Percentiles rank a stretch among this genome's conserved stretches.
Conservation (phyloP, 2,329 filamentous ascomycete genomes). For the Cadophora sp. region DNA sequence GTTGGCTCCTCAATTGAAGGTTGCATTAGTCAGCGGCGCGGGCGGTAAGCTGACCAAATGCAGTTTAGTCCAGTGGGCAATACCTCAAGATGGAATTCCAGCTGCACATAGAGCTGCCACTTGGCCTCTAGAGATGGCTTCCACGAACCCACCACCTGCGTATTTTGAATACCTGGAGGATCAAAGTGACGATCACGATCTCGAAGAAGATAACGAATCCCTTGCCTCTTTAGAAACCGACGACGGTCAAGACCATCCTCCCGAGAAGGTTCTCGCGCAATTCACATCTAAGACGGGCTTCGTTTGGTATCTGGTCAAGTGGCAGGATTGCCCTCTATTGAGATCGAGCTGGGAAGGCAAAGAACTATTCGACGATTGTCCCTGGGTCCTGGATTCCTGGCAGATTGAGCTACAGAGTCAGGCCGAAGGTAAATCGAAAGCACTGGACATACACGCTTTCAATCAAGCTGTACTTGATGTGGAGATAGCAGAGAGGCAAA, state of each 20-base stretch:
- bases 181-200: slow-evolving; percentile 37
- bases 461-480: slow-evolving; percentile 37
- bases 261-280: slow-evolving; percentile 44
- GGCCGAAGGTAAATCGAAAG: slow-evolving; percentile 41
- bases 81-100: slow-evolving; percentile 5
- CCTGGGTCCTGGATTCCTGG: slow-evolving; percentile 42
- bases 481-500: slow-evolving; percentile 38
- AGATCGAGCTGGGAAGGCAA: slow-evolving; percentile 44
- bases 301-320: slow-evolving; percentile 46
- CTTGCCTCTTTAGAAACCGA: slow-evolving; percentile 44
- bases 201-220: slow-evolving; percentile 41
- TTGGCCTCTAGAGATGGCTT: slow-evolving; percentile 29
- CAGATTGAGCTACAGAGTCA: slow-evolving; percentile 40
- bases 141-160: slow-evolving; percentile 10
- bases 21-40: slow-evolving; percentile 26
- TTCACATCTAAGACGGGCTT: slow-evolving; percentile 35
- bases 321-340: slow-evolving; percentile 44
- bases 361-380: slow-evolving; percentile 35
- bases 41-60: slow-evolving; percentile 5
- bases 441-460: slow-evolving; percentile 42
- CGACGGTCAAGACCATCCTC: slow-evolving; percentile 42
- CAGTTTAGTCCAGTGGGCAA: slow-evolving; percentile 5
- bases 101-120: slow-evolving; percentile 17
- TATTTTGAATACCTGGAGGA: slow-evolving; percentile 31
- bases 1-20: slow-evolving; percentile 5